Percentiles rank a stretch among this genome's conserved stretches.
phyloP scores from a whole-genome alignment of 768 basidiomycete species.

The Suillus subalutaceus region DNA sequence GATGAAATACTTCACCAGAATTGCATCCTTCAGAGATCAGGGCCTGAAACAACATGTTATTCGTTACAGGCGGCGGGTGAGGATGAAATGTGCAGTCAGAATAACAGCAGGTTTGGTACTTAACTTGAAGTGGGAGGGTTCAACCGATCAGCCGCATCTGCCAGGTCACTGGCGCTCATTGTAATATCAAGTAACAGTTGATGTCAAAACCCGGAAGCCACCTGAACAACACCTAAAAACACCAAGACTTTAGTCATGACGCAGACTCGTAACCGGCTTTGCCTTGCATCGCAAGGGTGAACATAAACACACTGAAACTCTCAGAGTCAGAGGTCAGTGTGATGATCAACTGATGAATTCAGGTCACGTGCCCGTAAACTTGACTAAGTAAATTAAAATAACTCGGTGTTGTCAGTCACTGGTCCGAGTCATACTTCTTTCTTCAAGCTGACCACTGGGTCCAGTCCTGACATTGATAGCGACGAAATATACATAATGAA shows the following conservation, averaged over 20 bases:
- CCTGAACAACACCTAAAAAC: background rate
- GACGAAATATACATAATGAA: background rate
- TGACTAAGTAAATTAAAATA: background rate
- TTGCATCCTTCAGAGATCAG: background rate
- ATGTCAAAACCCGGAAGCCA: background rate
- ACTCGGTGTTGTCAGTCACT: too few species aligned
- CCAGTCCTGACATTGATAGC: background rate
- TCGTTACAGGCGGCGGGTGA: slow-evolving; percentile 31
- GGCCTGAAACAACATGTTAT: slow-evolving; percentile 3
- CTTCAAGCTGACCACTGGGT: background rate
- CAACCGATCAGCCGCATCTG: too few species aligned
- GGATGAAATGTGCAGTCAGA: slow-evolving; percentile 30
- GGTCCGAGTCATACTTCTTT: too few species aligned
- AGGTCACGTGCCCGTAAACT: background rate
- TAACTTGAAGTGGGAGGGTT: background rate
- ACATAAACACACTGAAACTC: too few species aligned
- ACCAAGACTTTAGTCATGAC: background rate
- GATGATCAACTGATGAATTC: too few species aligned
- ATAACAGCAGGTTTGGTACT: slow-evolving; percentile 17
- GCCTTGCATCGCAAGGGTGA: background rate
- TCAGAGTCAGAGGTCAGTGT: too few species aligned
- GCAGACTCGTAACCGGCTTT: background rate
- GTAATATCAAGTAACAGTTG: too few species aligned
- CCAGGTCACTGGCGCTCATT: too few species aligned
- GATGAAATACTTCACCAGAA: background rate